A percentile compares a stretch with the other conserved stretches of the same genome.
Conservation (phyloP, 306 rosid species). For the Dalbergia cultrata region DNA sequence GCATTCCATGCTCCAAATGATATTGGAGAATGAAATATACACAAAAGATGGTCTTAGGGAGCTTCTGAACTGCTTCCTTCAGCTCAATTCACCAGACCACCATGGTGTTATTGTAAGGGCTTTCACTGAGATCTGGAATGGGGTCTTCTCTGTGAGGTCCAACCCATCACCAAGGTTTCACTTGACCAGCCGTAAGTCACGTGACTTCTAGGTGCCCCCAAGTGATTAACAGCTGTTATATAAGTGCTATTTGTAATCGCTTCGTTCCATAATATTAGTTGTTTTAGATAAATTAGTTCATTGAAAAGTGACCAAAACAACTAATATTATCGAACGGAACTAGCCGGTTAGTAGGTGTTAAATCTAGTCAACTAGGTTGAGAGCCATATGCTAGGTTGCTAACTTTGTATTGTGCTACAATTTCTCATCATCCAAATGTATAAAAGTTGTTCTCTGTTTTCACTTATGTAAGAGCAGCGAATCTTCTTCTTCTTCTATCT, state of each 20-base stretch:
- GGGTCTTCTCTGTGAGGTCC: conserved; percentile 68
- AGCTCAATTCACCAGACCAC: conserved; percentile 76
- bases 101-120: conserved; percentile 84
- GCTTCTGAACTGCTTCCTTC: conserved; percentile 84
- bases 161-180: conserved; percentile 34
- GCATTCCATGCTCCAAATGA: conserved; percentile 95
- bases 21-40: conserved; percentile 88
- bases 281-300: too few species aligned
- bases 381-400: not conserved
- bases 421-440: conserved; percentile 31
- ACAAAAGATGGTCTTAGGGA: conserved; percentile 76
- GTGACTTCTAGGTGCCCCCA: conserved; percentile 50
- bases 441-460: conserved; percentile 3
- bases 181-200: conserved; percentile 53
- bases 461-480: not conserved
- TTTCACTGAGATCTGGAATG: conserved; percentile 94
- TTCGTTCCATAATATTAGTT: too few species aligned
- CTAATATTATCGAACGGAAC: too few species aligned
- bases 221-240: not conserved
- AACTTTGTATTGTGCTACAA: conserved; percentile 23
- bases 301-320: too few species aligned
- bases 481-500: not conserved
- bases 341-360: not conserved
- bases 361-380: not conserved
- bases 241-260: not conserved